Evolutionary conservation across 2,329 filamentous ascomycete species (phyloP).

Genomic region (Cadophora luteo-olivacea): DNA sequence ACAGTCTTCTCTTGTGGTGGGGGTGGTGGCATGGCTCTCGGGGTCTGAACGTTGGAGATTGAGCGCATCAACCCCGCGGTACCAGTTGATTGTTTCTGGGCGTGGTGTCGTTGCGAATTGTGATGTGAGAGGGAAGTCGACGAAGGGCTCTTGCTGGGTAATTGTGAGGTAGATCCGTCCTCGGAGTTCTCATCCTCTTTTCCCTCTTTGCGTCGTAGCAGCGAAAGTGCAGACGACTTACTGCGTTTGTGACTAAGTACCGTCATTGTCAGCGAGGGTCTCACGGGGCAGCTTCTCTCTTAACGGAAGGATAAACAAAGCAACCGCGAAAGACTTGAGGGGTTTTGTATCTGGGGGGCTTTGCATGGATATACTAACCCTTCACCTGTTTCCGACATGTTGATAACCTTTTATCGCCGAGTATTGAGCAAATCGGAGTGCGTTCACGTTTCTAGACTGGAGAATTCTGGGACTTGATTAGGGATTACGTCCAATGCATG

Average conservation of each 20-base stretch:
- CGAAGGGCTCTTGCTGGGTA: conserved; percentile 38
- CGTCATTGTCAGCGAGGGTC: conserved; percentile 29
- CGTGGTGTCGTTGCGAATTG: conserved; percentile 36
- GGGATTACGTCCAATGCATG: conserved; percentile 14
- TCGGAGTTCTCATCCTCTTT: conserved; percentile 44
- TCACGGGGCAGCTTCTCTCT: not conserved
- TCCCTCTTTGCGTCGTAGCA: conserved; percentile 56
- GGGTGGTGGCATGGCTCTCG: conserved; percentile 29
- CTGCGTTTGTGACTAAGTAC: conserved; percentile 53
- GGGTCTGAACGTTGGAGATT: conserved; percentile 33
- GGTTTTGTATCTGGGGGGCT: not conserved
- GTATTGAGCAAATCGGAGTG: not conserved
- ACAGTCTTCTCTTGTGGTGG: conserved; percentile 42
- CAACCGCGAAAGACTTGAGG: not conserved
- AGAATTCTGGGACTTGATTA: conserved; percentile 6
- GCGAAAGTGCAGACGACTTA: conserved; percentile 59
- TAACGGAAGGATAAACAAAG: not conserved
- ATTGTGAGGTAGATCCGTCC: conserved; percentile 34
- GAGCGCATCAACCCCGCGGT: conserved; percentile 42
- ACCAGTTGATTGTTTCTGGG: conserved; percentile 39
- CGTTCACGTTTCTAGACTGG: not conserved
- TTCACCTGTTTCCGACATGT: conserved; percentile 18
- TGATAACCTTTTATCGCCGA: not conserved
- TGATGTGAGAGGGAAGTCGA: conserved; percentile 38
- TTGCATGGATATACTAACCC: not conserved